Evolutionary conservation across 176 grass and related monocot genomes (phyloP).

Genomic region (Sorghum bicolor): DNA sequence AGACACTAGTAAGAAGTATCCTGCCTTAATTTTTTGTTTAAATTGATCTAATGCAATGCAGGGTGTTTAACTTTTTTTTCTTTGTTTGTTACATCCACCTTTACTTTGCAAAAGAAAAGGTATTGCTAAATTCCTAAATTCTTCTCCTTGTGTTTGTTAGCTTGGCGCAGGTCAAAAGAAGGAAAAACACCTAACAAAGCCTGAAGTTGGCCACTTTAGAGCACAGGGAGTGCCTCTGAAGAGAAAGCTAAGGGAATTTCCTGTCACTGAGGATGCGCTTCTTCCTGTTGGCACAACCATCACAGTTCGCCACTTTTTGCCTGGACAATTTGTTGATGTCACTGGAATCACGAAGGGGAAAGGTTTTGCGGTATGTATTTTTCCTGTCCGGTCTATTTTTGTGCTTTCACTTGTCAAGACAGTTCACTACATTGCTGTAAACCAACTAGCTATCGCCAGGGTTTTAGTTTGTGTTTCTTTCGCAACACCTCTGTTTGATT

Average conservation of each 20-base stretch:
- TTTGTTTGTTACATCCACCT: slow-evolving; percentile 29
- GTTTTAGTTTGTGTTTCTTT: not conserved
- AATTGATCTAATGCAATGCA: not conserved
- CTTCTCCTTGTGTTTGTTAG: slow-evolving; percentile 48
- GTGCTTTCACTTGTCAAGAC: slow-evolving; percentile 1
- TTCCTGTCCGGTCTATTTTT: not conserved
- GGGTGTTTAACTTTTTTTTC: not conserved
- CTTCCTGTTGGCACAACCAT: slow-evolving; percentile 88
- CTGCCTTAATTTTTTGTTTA: not conserved
- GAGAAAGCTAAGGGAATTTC: slow-evolving; percentile 93
- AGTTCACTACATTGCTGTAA: not conserved
- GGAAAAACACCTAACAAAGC: slow-evolving; percentile 95
- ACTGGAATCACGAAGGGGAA: slow-evolving; percentile 84
- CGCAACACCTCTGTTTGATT: not conserved
- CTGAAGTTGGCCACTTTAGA: slow-evolving; percentile 93
- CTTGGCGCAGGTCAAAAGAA: slow-evolving; percentile 97
- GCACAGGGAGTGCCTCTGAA: slow-evolving; percentile 78
- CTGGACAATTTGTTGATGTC: slow-evolving; percentile 92
- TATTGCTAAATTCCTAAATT: slow-evolving; percentile 18
- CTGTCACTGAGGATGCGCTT: slow-evolving; percentile 90
- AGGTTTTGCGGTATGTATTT: slow-evolving; percentile 82
- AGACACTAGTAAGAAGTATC: not conserved
- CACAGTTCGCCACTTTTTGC: slow-evolving; percentile 89
- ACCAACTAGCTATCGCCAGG: not conserved
- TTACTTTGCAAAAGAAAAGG: not conserved